phyloP scores from a whole-genome alignment of 768 basidiomycete genomes.

The Boletus vermiculosoides region DNA sequence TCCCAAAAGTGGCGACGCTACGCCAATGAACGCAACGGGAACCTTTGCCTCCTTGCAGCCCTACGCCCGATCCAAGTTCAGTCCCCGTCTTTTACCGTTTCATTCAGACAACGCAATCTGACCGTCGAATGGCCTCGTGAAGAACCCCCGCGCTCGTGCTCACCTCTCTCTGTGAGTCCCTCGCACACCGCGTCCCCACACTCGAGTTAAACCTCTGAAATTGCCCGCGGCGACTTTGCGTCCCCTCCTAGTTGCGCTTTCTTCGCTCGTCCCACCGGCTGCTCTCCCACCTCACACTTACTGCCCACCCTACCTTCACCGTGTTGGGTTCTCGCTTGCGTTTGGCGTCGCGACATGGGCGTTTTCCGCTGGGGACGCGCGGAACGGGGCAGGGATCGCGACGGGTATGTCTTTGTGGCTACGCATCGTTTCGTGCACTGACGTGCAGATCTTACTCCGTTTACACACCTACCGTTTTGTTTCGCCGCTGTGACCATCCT shows the following conservation, averaged over 20 bases:
- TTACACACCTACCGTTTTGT: no score
- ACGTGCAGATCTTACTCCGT: not conserved
- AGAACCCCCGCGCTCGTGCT: constrained; percentile 32
- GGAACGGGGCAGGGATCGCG: constrained; percentile 46
- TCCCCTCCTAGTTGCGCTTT: constrained; percentile 34
- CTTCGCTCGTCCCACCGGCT: constrained; percentile 36
- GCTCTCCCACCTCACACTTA: constrained; percentile 26
- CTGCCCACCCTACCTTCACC: constrained; percentile 43
- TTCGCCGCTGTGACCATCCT: no score
- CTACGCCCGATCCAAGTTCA: constrained; percentile 33
- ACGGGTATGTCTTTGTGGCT: constrained; percentile 23
- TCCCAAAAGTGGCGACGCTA: not conserved
- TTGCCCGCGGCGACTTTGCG: not conserved
- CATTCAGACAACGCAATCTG: constrained; percentile 10
- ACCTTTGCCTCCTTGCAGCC: constrained; percentile 29
- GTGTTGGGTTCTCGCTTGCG: constrained; percentile 43
- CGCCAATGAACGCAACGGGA: constrained; percentile 20
- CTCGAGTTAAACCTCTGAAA: not conserved
- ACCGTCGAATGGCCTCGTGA: constrained; percentile 8
- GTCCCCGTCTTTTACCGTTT: constrained; percentile 8
- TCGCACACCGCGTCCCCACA: not conserved
- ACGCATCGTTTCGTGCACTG: not conserved
- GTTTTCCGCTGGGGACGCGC: constrained; percentile 36
- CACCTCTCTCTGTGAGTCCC: constrained; percentile 35
- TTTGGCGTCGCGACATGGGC: constrained; percentile 48